Conservation (phyloP, 2,329 filamentous ascomycete genomes). For the Fusarium dlaminii region DNA sequence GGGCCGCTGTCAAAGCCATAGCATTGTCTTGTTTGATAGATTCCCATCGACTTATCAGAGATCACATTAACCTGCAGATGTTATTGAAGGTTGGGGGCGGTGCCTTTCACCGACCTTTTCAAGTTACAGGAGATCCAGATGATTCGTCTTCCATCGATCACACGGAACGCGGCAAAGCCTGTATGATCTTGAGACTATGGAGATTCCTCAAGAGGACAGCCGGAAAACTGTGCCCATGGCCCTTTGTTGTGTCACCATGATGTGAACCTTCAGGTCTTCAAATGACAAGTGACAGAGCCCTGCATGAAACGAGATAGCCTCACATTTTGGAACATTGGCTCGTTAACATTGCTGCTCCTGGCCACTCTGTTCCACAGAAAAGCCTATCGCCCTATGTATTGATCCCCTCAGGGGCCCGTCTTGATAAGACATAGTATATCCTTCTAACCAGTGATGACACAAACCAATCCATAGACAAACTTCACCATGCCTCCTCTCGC, state of each 20-base stretch:
- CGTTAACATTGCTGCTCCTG: neutral
- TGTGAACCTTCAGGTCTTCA: neutral
- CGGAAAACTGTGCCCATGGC: neutral
- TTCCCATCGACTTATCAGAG: slow-evolving; percentile 8
- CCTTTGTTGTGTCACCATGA: neutral
- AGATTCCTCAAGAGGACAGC: neutral
- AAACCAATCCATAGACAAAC: neutral
- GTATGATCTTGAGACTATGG: neutral
- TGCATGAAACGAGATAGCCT: slow-evolving; percentile 25
- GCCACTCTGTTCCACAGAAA: neutral
- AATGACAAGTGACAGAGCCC: slow-evolving; percentile 1
- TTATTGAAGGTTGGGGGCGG: neutral
- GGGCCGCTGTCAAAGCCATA: slow-evolving; percentile 26
- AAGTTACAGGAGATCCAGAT: neutral
- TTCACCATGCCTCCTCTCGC: neutral
- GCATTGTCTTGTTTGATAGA: slow-evolving; percentile 13
- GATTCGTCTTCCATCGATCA: neutral
- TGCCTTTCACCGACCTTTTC: neutral
- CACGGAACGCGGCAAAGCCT: neutral
- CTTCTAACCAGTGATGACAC: neutral
- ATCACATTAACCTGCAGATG: neutral
- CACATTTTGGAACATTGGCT: slow-evolving; percentile 4
- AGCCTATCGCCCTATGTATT: slow-evolving; percentile 16
- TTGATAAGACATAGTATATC: neutral
- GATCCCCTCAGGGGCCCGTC: slow-evolving; percentile 7